Conservation (phyloP, 2,329 filamentous ascomycete genomes). For the Helicocarpus griseus region DNA sequence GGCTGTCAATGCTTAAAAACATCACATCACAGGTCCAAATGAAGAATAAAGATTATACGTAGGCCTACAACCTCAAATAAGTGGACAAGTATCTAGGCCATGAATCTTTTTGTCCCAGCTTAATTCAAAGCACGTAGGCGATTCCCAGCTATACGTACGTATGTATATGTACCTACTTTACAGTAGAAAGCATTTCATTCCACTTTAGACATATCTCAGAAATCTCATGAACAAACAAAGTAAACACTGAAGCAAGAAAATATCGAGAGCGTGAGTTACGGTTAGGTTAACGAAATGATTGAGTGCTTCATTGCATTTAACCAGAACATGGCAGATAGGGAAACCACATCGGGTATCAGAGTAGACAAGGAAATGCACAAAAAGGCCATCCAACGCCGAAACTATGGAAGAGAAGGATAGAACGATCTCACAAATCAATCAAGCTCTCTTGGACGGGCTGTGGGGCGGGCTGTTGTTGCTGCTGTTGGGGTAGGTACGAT, state of each 20-base stretch:
- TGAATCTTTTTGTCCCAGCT: too few species aligned
- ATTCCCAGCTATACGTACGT: too few species aligned
- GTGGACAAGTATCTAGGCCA: too few species aligned
- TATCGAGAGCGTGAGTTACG: not conserved
- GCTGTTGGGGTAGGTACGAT: slow-evolving; percentile 39
- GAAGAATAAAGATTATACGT: not conserved
- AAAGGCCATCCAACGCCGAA: not conserved
- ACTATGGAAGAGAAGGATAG: not conserved
- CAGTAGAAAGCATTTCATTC: not conserved
- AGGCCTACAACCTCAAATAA: too few species aligned
- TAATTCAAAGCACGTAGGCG: too few species aligned
- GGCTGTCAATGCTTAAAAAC: too few species aligned
- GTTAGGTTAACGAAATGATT: not conserved
- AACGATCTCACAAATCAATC: slow-evolving; percentile 58
- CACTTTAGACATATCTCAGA: not conserved
- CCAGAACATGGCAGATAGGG: not conserved
- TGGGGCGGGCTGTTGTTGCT: slow-evolving; percentile 25
- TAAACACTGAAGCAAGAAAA: not conserved
- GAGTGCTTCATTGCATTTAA: not conserved
- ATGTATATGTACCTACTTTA: too few species aligned
- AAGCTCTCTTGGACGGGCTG: slow-evolving; percentile 61
- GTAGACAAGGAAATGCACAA: too few species aligned
- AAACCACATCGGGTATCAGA: not conserved
- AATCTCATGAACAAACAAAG: not conserved
- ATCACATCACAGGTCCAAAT: too few species aligned